Percentiles rank a stretch among this genome's conserved stretches.
phyloP scores from a whole-genome alignment of 2,329 filamentous ascomycete genomes.

The Stenocarpella maydis region DNA sequence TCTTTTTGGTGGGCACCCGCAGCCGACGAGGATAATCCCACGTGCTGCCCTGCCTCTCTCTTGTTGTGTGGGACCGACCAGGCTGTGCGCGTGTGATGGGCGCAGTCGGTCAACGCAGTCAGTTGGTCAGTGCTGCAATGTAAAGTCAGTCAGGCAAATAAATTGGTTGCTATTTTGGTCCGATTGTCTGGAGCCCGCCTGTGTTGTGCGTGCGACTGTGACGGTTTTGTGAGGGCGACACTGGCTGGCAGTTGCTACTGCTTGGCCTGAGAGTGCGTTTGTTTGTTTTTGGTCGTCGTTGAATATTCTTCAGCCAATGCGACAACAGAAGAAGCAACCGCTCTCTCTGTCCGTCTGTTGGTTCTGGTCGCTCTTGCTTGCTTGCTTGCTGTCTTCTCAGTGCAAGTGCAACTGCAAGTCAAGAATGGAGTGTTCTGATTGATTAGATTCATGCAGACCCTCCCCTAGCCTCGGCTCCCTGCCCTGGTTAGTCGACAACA shows the following conservation, averaged over 20 bases:
- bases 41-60: background rate
- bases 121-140: too few relatives aligned
- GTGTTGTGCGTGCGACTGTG: background rate
- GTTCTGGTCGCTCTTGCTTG: background rate
- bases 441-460: slow-evolving; percentile 9
- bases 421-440: background rate
- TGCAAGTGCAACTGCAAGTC: background rate
- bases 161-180: background rate
- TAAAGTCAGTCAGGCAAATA: background rate
- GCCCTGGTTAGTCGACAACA: background rate
- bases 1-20: background rate
- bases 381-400: background rate
- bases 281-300: background rate
- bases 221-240: too few relatives aligned
- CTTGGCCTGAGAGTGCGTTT: background rate
- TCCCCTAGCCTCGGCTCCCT: slow-evolving; percentile 17
- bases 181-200: background rate
- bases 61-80: slow-evolving; percentile 4
- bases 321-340: background rate
- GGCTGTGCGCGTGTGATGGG: background rate
- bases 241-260: too few relatives aligned
- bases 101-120: background rate
- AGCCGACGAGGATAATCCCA: slow-evolving; percentile 19
- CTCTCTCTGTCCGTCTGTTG: background rate
- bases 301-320: background rate